Conservation (phyloP, 2,329 filamentous ascomycete genomes). For the Paracamarosporium sp. region DNA sequence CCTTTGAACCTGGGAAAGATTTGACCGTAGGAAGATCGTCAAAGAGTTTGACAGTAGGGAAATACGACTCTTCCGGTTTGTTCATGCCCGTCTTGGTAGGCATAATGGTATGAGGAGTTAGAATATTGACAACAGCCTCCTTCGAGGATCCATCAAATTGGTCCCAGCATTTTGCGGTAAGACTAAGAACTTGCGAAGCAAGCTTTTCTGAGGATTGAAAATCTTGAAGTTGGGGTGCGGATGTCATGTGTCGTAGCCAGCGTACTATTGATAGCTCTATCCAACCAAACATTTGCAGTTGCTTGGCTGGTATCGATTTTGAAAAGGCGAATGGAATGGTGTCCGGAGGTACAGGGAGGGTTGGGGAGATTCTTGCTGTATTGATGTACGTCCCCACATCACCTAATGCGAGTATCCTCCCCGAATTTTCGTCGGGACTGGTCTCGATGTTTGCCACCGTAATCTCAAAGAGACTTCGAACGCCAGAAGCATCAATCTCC, state of each 20-base stretch:
- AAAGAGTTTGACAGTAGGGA: constrained; percentile 91
- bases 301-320: constrained; percentile 67
- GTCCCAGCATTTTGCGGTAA: constrained; percentile 92
- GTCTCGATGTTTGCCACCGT: constrained; percentile 72
- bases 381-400: constrained; percentile 78
- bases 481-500: constrained; percentile 73
- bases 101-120: constrained; percentile 76
- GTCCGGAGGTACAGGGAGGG: constrained; percentile 77
- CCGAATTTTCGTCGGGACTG: constrained; percentile 60
- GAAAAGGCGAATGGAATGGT: constrained; percentile 89
- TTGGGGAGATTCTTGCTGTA: constrained; percentile 79
- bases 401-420: constrained; percentile 77
- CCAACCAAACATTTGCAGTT: constrained; percentile 86
- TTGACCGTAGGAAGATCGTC: constrained; percentile 87
- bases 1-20: constrained; percentile 77
- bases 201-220: constrained; percentile 77
- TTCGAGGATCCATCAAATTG: constrained; percentile 72
- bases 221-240: constrained; percentile 64
- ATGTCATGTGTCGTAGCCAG: constrained; percentile 80
- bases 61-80: constrained; percentile 85
- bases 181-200: constrained; percentile 75
- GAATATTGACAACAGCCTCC: constrained; percentile 66
- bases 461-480: constrained; percentile 76
- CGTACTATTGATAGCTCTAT: constrained; percentile 80
- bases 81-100: constrained; percentile 92